Evolutionary conservation across 2,329 filamentous ascomycete species (phyloP).

Genomic region (Phialophora macrospora): DNA sequence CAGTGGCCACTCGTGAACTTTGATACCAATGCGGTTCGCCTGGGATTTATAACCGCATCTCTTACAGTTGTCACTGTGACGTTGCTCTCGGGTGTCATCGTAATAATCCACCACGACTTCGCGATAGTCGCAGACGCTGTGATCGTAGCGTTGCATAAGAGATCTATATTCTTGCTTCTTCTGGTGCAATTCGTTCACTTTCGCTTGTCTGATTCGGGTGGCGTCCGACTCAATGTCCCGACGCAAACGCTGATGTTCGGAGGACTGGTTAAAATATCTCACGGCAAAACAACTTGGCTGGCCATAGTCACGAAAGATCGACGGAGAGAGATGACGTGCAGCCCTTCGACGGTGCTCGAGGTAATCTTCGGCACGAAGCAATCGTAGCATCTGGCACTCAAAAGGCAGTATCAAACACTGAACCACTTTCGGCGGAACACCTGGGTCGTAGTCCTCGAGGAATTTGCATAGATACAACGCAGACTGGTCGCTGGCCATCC

Average conservation of each 20-base stretch:
- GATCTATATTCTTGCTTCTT: constrained; percentile 42
- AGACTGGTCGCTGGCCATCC: constrained; percentile 21
- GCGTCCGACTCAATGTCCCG: constrained; percentile 50
- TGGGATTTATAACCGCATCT: constrained; percentile 2
- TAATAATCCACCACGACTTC: constrained; percentile 20
- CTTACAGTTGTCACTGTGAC: not conserved
- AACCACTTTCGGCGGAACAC: constrained; percentile 24
- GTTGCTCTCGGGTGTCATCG: not conserved
- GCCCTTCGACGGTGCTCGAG: constrained; percentile 2
- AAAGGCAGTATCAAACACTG: constrained; percentile 38
- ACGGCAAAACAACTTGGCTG: constrained; percentile 51
- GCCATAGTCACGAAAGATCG: constrained; percentile 20
- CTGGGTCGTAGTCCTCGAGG: constrained; percentile 20
- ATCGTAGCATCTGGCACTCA: constrained; percentile 37
- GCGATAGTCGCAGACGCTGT: constrained; percentile 26
- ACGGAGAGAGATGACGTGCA: not conserved
- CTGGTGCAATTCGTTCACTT: constrained; percentile 44
- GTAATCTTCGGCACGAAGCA: constrained; percentile 26
- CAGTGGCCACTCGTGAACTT: constrained; percentile 61
- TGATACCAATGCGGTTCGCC: not conserved
- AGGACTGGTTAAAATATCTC: constrained; percentile 54
- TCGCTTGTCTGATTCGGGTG: constrained; percentile 37
- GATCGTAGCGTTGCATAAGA: constrained; percentile 37
- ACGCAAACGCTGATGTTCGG: constrained; percentile 47
- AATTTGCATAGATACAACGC: constrained; percentile 9